These are phyloP conservation scores for Hypholoma fasciculare DNA, from an alignment of 768 basidiomycete genomes.

Conservation along the genomic window DNA sequence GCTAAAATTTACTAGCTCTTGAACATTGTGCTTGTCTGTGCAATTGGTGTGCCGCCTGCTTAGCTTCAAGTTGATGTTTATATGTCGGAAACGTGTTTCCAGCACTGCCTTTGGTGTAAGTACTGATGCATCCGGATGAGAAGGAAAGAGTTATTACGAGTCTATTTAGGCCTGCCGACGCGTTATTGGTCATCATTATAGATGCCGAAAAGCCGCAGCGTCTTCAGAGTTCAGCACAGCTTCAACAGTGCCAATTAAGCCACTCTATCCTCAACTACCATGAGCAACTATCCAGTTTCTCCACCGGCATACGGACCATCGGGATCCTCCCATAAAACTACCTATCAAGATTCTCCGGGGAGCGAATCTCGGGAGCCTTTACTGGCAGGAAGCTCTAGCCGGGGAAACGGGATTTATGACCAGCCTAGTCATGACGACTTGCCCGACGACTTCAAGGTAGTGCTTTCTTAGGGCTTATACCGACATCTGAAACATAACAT, in stretches of 20 bases:
- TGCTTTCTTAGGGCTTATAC: not conserved
- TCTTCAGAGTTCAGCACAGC: not conserved
- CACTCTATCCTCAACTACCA: conserved; percentile 31
- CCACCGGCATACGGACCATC: conserved; percentile 63
- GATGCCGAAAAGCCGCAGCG: not conserved
- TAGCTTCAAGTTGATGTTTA: too few relatives aligned
- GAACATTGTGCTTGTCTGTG: too few relatives aligned
- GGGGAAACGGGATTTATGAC: conserved; percentile 57
- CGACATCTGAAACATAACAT: not conserved
- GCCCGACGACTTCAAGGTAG: conserved; percentile 93
- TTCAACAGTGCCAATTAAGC: not conserved
- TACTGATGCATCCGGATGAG: too few relatives aligned
- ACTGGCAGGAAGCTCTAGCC: conserved; percentile 47
- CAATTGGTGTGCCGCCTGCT: too few relatives aligned
- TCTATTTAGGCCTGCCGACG: too few relatives aligned
- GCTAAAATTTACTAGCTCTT: too few relatives aligned
- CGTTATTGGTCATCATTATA: too few relatives aligned
- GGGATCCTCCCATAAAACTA: conserved; percentile 29
- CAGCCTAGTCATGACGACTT: conserved; percentile 74
- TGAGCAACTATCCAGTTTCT: conserved; percentile 62
- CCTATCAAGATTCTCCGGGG: conserved; percentile 26
- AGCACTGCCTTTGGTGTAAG: too few relatives aligned
- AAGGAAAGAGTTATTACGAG: too few relatives aligned
- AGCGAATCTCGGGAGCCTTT: conserved; percentile 52
- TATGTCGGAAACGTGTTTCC: too few relatives aligned